phyloP scores from a whole-genome alignment of 2,329 filamentous ascomycete species.

The Bimuria novae-zelandiae region DNA sequence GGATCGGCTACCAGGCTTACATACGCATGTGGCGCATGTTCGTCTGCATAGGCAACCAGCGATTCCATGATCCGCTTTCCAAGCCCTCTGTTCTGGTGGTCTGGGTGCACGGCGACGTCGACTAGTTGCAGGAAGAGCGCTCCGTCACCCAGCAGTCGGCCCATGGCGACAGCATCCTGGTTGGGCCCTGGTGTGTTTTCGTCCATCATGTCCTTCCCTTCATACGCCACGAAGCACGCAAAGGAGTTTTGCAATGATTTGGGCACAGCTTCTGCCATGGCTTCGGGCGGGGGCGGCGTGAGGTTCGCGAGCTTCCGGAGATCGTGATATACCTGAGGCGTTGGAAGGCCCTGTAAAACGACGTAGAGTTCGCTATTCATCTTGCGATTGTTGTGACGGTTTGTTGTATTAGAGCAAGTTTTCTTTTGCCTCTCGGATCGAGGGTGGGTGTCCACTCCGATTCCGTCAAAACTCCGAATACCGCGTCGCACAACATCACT shows the following conservation, averaged over 20 bases:
- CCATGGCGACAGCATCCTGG: constrained; percentile 53
- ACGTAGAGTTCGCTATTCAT: constrained; percentile 27
- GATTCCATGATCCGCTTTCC: constrained; percentile 52
- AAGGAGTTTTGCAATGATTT: constrained; percentile 33
- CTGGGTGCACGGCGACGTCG: constrained; percentile 57
- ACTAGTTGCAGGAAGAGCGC: constrained; percentile 58
- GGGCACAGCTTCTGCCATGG: constrained; percentile 25
- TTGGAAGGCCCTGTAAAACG: constrained; percentile 32
- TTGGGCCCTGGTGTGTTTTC: constrained; percentile 21
- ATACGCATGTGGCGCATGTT: constrained; percentile 49
- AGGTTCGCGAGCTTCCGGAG: constrained; percentile 33
- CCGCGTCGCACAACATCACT: background rate
- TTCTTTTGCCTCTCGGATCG: background rate
- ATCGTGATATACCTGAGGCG: constrained; percentile 37
- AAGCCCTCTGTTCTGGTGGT: constrained; percentile 55
- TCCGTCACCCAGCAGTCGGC: constrained; percentile 57
- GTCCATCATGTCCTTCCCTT: constrained; percentile 29
- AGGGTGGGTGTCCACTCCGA: background rate
- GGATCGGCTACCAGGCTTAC: constrained; percentile 55
- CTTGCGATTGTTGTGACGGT: background rate
- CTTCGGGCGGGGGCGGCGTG: constrained; percentile 36
- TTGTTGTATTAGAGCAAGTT: background rate
- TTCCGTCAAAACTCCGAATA: constrained; percentile 1
- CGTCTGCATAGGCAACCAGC: constrained; percentile 49
- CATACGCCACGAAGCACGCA: constrained; percentile 30